Evolutionary conservation across 495 filamentous ascomycete genomes (phyloP).

Genomic region (Trichoderma gamsii): DNA sequence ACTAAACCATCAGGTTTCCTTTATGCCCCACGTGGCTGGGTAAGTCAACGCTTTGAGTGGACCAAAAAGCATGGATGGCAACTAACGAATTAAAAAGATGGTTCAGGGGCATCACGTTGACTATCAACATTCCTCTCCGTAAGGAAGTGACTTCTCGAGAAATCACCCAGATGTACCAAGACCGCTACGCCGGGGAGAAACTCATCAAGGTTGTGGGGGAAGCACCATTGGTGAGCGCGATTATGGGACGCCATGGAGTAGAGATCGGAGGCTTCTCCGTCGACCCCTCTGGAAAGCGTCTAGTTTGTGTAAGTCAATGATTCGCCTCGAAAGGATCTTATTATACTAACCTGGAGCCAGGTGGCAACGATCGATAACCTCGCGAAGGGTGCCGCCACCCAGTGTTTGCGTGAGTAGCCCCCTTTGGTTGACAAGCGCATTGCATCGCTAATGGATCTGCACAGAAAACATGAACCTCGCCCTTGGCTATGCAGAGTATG

Average conservation of each 20-base stretch:
- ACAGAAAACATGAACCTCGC: constrained; percentile 96
- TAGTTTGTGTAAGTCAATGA: too few relatives aligned
- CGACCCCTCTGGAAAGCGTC: too few relatives aligned
- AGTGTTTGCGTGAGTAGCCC: constrained; percentile 73
- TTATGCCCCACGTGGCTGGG: constrained; percentile 65
- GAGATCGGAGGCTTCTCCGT: constrained; percentile 84
- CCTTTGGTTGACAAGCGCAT: neutral
- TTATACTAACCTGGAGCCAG: too few relatives aligned
- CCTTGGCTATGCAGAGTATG: constrained; percentile 85
- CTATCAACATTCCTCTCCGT: constrained; percentile 81
- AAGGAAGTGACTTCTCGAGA: constrained; percentile 82
- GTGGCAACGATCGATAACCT: constrained; percentile 93
- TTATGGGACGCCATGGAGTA: constrained; percentile 83
- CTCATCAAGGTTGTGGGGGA: constrained; percentile 90
- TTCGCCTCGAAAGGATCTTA: too few relatives aligned
- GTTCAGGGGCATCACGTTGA: constrained; percentile 96
- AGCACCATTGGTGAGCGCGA: constrained; percentile 78
- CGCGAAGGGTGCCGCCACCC: constrained; percentile 92
- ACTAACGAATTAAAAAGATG: constrained; percentile 36
- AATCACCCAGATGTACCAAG: constrained; percentile 91
- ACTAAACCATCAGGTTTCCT: constrained; percentile 71
- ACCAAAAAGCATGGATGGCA: neutral
- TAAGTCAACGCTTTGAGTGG: neutral
- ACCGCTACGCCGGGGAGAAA: constrained; percentile 90
- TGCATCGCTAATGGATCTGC: neutral